A percentile compares a stretch with the other conserved stretches of the same genome.
phyloP scores from a whole-genome alignment of 768 basidiomycete species.

The Symmetrospora coprosmae region DNA sequence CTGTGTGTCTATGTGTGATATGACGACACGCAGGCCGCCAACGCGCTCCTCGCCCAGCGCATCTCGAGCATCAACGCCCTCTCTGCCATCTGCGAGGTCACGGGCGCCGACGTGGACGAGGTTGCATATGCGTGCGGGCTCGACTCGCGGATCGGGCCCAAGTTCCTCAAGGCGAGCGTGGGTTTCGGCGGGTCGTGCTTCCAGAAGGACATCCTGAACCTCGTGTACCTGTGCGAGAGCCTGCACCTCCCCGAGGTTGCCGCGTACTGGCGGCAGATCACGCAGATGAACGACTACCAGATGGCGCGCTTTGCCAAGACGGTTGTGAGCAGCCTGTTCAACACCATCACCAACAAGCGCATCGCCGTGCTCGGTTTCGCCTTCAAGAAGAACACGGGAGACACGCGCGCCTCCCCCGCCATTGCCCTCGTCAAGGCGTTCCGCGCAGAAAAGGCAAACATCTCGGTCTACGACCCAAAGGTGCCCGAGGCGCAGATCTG shows the following conservation, averaged over 20 bases:
- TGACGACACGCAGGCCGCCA: conserved; percentile 73
- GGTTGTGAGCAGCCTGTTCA: conserved; percentile 95
- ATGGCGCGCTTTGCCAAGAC: conserved; percentile 88
- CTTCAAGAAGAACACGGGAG: conserved; percentile 98
- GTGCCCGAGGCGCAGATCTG: conserved; percentile 74
- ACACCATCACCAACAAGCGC: conserved; percentile 91
- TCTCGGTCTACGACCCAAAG: conserved; percentile 85
- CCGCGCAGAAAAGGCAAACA: conserved; percentile 67
- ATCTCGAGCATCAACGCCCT: conserved; percentile 97
- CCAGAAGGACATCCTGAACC: conserved; percentile 98
- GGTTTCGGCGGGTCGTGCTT: conserved; percentile 98
- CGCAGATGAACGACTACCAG: conserved; percentile 97
- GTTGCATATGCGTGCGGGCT: conserved; percentile 86
- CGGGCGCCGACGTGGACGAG: conserved; percentile 96
- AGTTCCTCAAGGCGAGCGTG: conserved; percentile 86
- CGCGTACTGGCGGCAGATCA: conserved; percentile 86
- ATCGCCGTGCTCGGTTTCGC: conserved; percentile 96
- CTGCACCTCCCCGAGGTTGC: conserved; percentile 92
- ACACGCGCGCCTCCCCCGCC: conserved; percentile 92
- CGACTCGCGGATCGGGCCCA: conserved; percentile 82
- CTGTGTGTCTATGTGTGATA: too few species aligned
- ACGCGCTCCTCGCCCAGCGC: conserved; percentile 97
- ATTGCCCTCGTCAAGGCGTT: conserved; percentile 92
- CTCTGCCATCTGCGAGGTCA: conserved; percentile 95
- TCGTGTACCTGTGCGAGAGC: conserved; percentile 91